Conservation (phyloP, 768 basidiomycete species). For the Amanita fuliginea region DNA sequence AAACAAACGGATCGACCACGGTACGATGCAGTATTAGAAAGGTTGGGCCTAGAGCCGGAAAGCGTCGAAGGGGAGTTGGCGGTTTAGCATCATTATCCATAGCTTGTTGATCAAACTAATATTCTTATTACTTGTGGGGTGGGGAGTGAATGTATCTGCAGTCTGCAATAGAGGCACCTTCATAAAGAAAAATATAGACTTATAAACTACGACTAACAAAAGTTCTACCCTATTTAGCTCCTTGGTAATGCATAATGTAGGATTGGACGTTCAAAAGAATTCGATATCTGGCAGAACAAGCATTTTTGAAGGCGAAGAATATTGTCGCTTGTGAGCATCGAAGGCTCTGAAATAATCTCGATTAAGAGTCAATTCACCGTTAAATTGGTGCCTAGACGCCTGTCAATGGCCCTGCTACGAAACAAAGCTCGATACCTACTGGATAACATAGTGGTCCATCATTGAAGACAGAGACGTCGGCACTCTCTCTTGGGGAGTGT, state of each 20-base stretch:
- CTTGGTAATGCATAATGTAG: background rate
- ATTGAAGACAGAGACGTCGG: constrained; percentile 17
- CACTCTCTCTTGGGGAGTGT: constrained; percentile 22
- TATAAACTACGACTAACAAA: background rate
- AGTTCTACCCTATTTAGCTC: background rate
- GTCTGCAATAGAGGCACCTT: too few relatives aligned
- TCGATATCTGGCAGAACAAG: background rate
- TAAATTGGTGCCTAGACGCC: background rate
- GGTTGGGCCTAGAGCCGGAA: constrained; percentile 65
- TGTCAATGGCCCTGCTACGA: background rate
- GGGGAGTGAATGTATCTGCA: too few relatives aligned
- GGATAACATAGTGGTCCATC: constrained; percentile 18
- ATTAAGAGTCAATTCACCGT: constrained; percentile 11
- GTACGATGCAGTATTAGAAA: constrained; percentile 62
- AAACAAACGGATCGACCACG: constrained; percentile 51
- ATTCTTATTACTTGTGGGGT: background rate
- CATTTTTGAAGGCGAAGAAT: background rate
- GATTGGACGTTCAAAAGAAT: background rate
- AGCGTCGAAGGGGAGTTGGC: constrained; percentile 88
- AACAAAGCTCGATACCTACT: constrained; percentile 9
- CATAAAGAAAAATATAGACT: background rate
- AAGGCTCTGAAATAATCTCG: constrained; percentile 20
- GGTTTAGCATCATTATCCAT: constrained; percentile 19
- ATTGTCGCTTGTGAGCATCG: constrained; percentile 9
- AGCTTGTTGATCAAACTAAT: background rate